Conservation (phyloP, 345 rosid genomes). For the Citrus mangshanensis region DNA sequence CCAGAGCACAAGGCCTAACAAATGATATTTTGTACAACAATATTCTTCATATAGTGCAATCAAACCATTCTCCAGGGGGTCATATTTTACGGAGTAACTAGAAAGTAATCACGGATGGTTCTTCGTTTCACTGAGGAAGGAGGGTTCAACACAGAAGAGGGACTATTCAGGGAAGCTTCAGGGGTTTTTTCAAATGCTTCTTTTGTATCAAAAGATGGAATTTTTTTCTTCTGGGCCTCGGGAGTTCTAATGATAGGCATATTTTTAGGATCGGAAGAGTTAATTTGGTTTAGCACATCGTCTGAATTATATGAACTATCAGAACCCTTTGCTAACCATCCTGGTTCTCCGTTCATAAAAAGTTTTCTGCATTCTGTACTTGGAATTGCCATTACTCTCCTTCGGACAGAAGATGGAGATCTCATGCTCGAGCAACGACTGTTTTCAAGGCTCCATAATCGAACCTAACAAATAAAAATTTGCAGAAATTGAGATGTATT, state of each 20-base stretch:
- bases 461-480: slow-evolving; percentile 39
- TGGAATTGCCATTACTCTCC: slow-evolving; percentile 71
- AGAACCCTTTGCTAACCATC: slow-evolving; percentile 24
- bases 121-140: slow-evolving; percentile 82
- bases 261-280: slow-evolving; percentile 17
- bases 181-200: slow-evolving; percentile 51
- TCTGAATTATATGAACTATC: slow-evolving; percentile 21
- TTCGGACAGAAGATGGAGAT: slow-evolving; percentile 50
- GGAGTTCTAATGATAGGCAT: slow-evolving; percentile 46
- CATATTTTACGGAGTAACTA: slow-evolving; percentile 36
- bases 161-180: slow-evolving; percentile 53
- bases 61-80: not conserved
- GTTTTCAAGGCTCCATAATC: slow-evolving; percentile 68
- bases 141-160: slow-evolving; percentile 80
- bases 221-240: slow-evolving; percentile 43
- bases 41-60: not conserved
- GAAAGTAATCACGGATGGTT: slow-evolving; percentile 86
- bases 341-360: slow-evolving; percentile 33
- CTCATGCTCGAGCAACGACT: slow-evolving; percentile 32
- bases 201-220: slow-evolving; percentile 24
- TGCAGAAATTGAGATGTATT: not conserved
- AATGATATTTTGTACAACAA: not conserved
- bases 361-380: slow-evolving; percentile 38
- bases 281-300: slow-evolving; percentile 19
- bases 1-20: not conserved